Evolutionary conservation across 352 stramenopile genomes (phyloP).

Genomic region (Pythium insidiosum): DNA sequence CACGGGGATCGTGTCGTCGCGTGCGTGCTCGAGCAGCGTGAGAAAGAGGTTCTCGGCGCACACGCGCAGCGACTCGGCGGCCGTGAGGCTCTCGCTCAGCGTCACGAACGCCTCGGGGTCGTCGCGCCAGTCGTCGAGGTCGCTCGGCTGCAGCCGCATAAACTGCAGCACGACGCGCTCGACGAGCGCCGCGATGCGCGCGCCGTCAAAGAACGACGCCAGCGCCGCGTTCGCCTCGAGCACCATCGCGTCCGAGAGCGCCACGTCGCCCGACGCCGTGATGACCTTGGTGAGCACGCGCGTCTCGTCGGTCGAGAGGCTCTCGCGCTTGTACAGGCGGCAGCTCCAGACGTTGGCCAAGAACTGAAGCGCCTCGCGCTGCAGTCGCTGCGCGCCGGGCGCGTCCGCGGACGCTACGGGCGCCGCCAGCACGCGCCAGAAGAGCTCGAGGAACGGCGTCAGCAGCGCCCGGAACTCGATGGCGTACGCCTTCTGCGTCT

Average conservation of each 20-base stretch:
- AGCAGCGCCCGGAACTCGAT: slow-evolving; percentile 82
- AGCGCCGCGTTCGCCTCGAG: slow-evolving; percentile 55
- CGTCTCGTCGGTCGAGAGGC: slow-evolving; percentile 26
- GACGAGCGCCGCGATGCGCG: slow-evolving; percentile 41
- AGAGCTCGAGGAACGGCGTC: slow-evolving; percentile 49
- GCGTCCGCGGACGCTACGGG: slow-evolving; percentile 6
- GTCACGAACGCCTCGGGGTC: slow-evolving; percentile 62
- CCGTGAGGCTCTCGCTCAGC: slow-evolving; percentile 67
- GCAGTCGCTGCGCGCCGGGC: slow-evolving; percentile 15
- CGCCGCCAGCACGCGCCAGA: slow-evolving; percentile 44
- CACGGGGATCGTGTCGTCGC: slow-evolving; percentile 52
- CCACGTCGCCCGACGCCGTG: slow-evolving; percentile 65
- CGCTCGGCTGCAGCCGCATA: slow-evolving; percentile 44
- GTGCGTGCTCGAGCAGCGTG: slow-evolving; percentile 71
- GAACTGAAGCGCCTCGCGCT: slow-evolving; percentile 76
- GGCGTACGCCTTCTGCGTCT: slow-evolving; percentile 68
- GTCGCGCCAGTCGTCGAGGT: slow-evolving; percentile 64
- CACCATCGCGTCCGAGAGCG: slow-evolving; percentile 71
- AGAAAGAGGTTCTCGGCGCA: slow-evolving; percentile 81
- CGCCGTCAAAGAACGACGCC: slow-evolving; percentile 36
- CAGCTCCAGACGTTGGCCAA: slow-evolving; percentile 79
- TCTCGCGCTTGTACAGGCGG: slow-evolving; percentile 71
- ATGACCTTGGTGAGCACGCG: slow-evolving; percentile 69
- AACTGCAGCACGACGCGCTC: slow-evolving; percentile 71
- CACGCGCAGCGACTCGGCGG: slow-evolving; percentile 67